Conservation (phyloP, 495 filamentous ascomycete species). For the Neurospora sp. region DNA sequence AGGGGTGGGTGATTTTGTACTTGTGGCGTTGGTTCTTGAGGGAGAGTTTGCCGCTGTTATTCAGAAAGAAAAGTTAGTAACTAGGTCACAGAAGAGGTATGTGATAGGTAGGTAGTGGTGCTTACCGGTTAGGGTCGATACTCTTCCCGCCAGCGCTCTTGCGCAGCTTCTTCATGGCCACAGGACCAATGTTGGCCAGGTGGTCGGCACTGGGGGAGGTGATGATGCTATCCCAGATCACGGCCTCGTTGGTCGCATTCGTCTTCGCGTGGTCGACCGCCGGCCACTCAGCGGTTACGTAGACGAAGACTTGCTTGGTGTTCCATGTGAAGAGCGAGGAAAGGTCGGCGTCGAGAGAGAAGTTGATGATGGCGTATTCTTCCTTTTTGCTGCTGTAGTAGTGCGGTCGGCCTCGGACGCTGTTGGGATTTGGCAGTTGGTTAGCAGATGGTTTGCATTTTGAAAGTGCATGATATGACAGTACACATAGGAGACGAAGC, state of each 20-base stretch:
- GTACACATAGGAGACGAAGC: too few species aligned
- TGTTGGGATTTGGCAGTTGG: slow-evolving; percentile 24
- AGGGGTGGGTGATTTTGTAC: slow-evolving; percentile 87
- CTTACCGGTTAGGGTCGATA: slow-evolving; percentile 41
- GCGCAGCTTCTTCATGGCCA: slow-evolving; percentile 40
- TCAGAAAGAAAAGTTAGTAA: too few species aligned
- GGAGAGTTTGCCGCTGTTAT: slow-evolving; percentile 57
- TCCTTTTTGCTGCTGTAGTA: slow-evolving; percentile 89
- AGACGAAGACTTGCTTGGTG: slow-evolving; percentile 98
- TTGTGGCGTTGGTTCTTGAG: slow-evolving; percentile 78
- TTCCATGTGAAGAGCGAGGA: slow-evolving; percentile 97
- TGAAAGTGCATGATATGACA: too few species aligned
- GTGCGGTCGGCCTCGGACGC: slow-evolving; percentile 78
- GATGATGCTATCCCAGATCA: slow-evolving; percentile 96
- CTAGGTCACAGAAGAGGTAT: not conserved
- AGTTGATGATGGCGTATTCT: slow-evolving; percentile 88
- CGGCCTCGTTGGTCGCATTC: slow-evolving; percentile 55
- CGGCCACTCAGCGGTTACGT: slow-evolving; percentile 82
- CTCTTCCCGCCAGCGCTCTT: slow-evolving; percentile 40
- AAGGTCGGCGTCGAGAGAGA: slow-evolving; percentile 81
- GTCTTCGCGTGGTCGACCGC: slow-evolving; percentile 25
- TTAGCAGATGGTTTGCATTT: not conserved
- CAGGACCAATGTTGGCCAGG: slow-evolving; percentile 41
- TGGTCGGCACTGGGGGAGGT: slow-evolving; percentile 52
- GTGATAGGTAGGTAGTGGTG: not conserved